Base-by-base conservation (phyloP, 805 yeast species). In the Candida michaelii region DNA sequence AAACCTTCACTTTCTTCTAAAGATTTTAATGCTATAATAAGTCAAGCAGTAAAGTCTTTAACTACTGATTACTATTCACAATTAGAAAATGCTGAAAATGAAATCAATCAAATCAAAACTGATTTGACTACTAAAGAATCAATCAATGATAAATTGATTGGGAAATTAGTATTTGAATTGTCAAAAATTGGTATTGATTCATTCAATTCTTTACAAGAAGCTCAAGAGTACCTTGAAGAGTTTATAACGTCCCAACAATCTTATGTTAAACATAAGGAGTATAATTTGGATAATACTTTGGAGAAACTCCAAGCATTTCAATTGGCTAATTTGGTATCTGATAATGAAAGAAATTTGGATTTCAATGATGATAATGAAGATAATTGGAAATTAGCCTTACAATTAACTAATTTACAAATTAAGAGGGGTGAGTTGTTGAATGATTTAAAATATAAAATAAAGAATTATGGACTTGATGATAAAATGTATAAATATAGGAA, bases 401-500 rank as follows among this genome's bases (percentile, higher is more conserved):
- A 60, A 36, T 52, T 85, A 37, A 70, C 82, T 2, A 59, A 69
- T 35, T 58, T 80, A 27, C 91, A 85, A 58, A 52, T 77, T 13
- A 62, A 72, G 32, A 66, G 89, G 49, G 61, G 60, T 40, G 47
- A 57, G 11, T 53, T 70, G 33, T 51, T 76, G 15, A 67, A 71
- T 41, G 70, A 73, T 39, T 74, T 87, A 12, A 75, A 82, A 7
- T 69, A 74, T 11, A 52, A 68, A 25, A 60, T 74, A 30, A 66
- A 60, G 39, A 49, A 49, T 59, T 76, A 44, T 60, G 79, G 63
- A 46, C 67, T 75, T 48, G 79, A 76, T 42, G 65, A 70, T 17
- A 79, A 76, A 51, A 81, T 84, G 64, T 79, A 77, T 54, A 89
- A 88, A 58, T 85, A 91, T 67, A 74, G 95, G 49, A 80, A 81